phyloP scores from a whole-genome alignment of 2,329 filamentous ascomycete genomes.

The Alternaria longipes region DNA sequence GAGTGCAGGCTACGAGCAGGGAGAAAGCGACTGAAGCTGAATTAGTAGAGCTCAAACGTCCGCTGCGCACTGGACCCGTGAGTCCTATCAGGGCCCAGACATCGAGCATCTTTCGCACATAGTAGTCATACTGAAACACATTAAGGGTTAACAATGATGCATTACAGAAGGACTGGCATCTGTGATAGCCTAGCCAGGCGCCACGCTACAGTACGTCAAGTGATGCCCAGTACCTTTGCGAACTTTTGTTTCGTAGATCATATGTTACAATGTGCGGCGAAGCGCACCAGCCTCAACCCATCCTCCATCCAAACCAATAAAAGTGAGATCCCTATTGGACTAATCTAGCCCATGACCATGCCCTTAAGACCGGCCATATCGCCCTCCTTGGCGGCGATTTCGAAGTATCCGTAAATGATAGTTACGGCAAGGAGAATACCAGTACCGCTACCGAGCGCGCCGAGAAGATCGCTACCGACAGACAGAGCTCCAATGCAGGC shows the following conservation, averaged over 20 bases:
- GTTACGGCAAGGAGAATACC: constrained; percentile 98
- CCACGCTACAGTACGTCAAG: constrained; percentile 11
- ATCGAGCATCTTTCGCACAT: neutral
- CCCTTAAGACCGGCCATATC: constrained; percentile 83
- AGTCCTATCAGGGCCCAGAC: neutral
- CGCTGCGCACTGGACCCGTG: too few species aligned
- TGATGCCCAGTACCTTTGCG: constrained; percentile 16
- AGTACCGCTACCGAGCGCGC: constrained; percentile 94
- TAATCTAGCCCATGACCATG: constrained; percentile 65
- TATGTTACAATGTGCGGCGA: constrained; percentile 24
- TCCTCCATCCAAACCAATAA: constrained; percentile 11
- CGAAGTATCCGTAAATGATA: constrained; percentile 99
- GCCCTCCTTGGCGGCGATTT: constrained; percentile 98
- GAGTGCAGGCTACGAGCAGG: neutral
- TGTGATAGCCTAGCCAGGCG: constrained; percentile 10
- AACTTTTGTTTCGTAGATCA: constrained; percentile 21
- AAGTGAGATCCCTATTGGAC: constrained; percentile 7
- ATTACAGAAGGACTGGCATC: constrained; percentile 13
- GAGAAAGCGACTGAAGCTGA: neutral
- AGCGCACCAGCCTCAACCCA: constrained; percentile 12
- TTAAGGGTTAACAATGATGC: constrained; percentile 18
- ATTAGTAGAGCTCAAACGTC: too few species aligned
- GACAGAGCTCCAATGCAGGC: constrained; percentile 98
- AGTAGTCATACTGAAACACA: neutral
- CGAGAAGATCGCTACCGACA: constrained; percentile 93